phyloP scores from a whole-genome alignment of 169 alveolate genomes.

The Plasmodium knowlesi region DNA sequence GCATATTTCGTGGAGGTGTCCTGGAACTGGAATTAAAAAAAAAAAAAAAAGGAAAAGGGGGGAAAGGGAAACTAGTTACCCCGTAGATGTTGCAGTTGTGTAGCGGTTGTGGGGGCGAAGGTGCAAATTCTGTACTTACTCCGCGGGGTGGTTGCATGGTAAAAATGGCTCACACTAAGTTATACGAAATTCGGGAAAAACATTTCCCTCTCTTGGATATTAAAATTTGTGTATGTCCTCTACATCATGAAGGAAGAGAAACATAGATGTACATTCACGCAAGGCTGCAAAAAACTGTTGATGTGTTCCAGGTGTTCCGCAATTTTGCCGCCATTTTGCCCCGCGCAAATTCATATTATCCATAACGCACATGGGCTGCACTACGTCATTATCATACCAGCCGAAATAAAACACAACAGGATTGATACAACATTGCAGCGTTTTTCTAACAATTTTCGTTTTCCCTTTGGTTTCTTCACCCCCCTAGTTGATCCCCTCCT shows the following conservation, averaged over 20 bases:
- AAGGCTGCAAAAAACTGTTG: neutral
- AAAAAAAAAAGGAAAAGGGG: neutral
- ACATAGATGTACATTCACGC: neutral
- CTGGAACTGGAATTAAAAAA: neutral
- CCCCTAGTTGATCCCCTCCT: neutral
- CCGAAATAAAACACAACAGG: neutral
- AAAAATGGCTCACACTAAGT: neutral
- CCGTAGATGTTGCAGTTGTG: neutral
- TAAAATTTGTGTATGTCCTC: neutral
- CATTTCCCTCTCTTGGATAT: neutral
- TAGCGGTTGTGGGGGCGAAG: neutral
- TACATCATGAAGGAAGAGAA: neutral
- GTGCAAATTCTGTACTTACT: neutral
- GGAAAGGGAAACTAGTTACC: neutral
- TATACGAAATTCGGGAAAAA: neutral
- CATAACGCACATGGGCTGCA: neutral
- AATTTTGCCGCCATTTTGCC: neutral
- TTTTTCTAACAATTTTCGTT: neutral
- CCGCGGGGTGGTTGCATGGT: neutral
- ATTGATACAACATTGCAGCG: neutral
- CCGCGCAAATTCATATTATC: neutral
- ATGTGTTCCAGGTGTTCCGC: constrained; percentile 46
- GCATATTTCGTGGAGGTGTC: neutral
- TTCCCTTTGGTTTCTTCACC: neutral
- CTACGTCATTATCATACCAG: neutral